Conservation (phyloP, 306 rosid species). For the Quercus glauca region DNA sequence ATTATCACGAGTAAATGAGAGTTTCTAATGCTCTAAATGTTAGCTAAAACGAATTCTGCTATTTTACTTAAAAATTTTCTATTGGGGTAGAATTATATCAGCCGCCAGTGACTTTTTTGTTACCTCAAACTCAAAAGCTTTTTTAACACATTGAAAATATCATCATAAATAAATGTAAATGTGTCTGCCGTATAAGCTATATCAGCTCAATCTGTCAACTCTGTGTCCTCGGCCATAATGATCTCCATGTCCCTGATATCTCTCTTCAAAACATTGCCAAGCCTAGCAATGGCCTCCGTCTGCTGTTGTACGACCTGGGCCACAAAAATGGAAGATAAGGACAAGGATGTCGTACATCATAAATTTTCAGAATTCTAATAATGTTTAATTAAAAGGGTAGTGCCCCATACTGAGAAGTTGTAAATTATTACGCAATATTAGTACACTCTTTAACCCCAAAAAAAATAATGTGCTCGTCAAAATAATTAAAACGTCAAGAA, state of each 20-base stretch:
- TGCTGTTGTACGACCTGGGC: conserved; percentile 90
- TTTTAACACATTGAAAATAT: not conserved
- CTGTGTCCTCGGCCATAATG: conserved; percentile 68
- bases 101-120: not conserved
- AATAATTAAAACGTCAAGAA: not conserved
- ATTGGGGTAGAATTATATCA: not conserved
- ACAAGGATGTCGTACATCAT: not conserved
- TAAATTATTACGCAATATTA: not conserved
- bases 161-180: not conserved
- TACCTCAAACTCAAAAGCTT: not conserved
- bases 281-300: conserved; percentile 90
- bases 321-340: conserved; percentile 13
- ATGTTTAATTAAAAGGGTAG: not conserved
- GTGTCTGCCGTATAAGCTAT: not conserved
- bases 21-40: not conserved
- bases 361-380: not conserved
- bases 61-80: not conserved
- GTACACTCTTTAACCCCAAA: too few species aligned
- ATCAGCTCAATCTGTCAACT: conserved; percentile 26
- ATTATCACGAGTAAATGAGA: not conserved
- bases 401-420: not conserved
- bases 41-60: not conserved
- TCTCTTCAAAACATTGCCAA: conserved; percentile 85
- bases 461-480: not conserved
- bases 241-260: conserved; percentile 88